These are phyloP conservation scores for Leptographium galeiforme DNA, from an alignment of 2,329 filamentous ascomycete genomes.

Conservation along the genomic window DNA sequence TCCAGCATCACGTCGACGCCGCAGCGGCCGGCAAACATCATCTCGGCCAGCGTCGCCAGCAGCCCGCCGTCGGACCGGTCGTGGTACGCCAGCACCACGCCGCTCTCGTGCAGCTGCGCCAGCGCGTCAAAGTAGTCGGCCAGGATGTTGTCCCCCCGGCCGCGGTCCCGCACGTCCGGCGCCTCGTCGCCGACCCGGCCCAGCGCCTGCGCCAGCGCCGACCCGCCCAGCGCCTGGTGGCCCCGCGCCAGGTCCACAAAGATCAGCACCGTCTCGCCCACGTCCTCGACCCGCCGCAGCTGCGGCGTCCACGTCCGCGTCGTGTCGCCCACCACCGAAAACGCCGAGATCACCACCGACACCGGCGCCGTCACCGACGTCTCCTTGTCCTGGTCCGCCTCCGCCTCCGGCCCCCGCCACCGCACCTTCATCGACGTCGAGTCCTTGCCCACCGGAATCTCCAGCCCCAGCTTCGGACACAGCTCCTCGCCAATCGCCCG, in stretches of 20 bases:
- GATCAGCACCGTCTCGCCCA: constrained; percentile 77
- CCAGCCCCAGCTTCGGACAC: constrained; percentile 79
- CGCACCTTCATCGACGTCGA: constrained; percentile 98
- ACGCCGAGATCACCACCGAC: constrained; percentile 82
- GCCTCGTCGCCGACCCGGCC: constrained; percentile 72
- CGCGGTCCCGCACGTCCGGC: constrained; percentile 65
- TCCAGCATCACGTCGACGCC: constrained; percentile 80
- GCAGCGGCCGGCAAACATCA: constrained; percentile 95
- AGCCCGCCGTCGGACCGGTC: constrained; percentile 89
- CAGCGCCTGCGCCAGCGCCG: constrained; percentile 80
- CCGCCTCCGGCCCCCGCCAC: constrained; percentile 51
- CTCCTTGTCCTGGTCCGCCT: constrained; percentile 40
- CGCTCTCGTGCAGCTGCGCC: constrained; percentile 44
- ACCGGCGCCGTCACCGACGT: constrained; percentile 89
- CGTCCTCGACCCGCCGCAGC: constrained; percentile 68
- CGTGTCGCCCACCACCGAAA: constrained; percentile 70
- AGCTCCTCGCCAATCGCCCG: constrained; percentile 86
- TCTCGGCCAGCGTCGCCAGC: constrained; percentile 81
- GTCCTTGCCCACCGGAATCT: constrained; percentile 94
- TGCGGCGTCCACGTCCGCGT: constrained; percentile 89
- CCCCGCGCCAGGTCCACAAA: constrained; percentile 82
- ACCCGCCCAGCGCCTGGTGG: constrained; percentile 73
- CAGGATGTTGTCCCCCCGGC: constrained; percentile 8
- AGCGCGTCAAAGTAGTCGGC: constrained; percentile 87
- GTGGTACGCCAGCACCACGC: constrained; percentile 77